Conservation (phyloP, 1,284 basidiomycete genomes). For the Tremellales sp. region DNA sequence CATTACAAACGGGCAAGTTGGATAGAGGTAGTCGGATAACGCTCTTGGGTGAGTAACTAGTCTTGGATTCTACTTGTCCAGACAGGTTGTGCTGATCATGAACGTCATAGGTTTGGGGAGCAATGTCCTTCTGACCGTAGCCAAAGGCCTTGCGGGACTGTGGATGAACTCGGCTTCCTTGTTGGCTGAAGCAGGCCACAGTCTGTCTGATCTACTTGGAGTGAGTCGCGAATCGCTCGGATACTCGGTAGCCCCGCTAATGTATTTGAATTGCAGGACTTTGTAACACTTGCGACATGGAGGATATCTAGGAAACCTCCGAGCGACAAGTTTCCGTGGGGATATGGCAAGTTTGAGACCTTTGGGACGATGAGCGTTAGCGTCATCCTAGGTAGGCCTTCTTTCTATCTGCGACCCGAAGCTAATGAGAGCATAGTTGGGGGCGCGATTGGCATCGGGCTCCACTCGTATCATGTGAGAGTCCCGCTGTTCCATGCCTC, state of each 20-base stretch:
- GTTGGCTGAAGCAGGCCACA: constrained; percentile 92
- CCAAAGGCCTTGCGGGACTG: constrained; percentile 83
- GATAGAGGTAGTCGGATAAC: constrained; percentile 81
- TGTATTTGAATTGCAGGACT: constrained; percentile 54
- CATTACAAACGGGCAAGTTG: constrained; percentile 59
- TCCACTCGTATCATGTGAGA: constrained; percentile 72
- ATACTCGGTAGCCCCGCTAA: not conserved
- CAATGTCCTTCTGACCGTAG: constrained; percentile 75
- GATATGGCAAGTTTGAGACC: constrained; percentile 90
- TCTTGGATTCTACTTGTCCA: not conserved
- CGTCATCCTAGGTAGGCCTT: constrained; percentile 60
- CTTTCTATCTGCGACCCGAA: not conserved
- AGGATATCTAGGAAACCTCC: constrained; percentile 76
- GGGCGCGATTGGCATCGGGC: constrained; percentile 85
- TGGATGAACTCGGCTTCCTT: constrained; percentile 81
- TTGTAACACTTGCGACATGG: constrained; percentile 91
- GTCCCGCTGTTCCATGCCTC: not conserved
- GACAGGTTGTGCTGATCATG: not conserved
- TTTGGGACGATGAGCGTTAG: constrained; percentile 82
- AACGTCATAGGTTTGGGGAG: constrained; percentile 64
- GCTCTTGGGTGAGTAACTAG: constrained; percentile 53
- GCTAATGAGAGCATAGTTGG: constrained; percentile 48
- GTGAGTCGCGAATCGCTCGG: constrained; percentile 21
- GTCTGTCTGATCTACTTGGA: constrained; percentile 64
- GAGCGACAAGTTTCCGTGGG: constrained; percentile 58